These are phyloP conservation scores for Chaetoceros tenuissimus DNA, from an alignment of 108 stramenopile species.

Conservation along the genomic window DNA sequence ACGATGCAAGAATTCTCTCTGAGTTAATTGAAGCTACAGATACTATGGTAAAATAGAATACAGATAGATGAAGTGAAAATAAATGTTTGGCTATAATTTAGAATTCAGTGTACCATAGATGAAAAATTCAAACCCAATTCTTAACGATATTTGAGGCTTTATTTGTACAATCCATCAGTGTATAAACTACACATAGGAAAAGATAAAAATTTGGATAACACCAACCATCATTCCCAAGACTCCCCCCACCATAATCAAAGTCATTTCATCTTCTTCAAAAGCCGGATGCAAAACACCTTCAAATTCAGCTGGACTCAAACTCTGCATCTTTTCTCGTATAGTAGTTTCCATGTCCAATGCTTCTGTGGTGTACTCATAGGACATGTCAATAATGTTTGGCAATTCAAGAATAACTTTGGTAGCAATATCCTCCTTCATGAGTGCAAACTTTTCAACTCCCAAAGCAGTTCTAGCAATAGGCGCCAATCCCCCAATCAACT, in stretches of 20 bases:
- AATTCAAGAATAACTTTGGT: slow-evolving; percentile 65
- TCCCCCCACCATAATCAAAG: slow-evolving; percentile 86
- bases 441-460: slow-evolving; percentile 65
- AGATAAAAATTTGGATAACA: slow-evolving; percentile 57
- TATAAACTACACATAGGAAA: no score
- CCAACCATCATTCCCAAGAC: slow-evolving; percentile 86
- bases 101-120: no score
- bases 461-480: slow-evolving; percentile 75
- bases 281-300: slow-evolving; percentile 92
- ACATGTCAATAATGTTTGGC: slow-evolving; percentile 64
- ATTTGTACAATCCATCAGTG: no score
- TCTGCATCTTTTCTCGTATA: slow-evolving; percentile 68
- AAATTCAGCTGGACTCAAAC: slow-evolving; percentile 73
- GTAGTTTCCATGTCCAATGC: slow-evolving; percentile 86
- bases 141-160: no score
- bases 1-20: slow-evolving; percentile 50
- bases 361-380: slow-evolving; percentile 81
- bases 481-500: slow-evolving; percentile 69
- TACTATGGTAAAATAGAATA: slow-evolving; percentile 44
- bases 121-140: no score
- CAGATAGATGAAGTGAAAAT: no score
- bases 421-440: slow-evolving; percentile 88
- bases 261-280: slow-evolving; percentile 95
- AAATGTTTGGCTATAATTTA: no score
- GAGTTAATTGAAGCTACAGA: slow-evolving; percentile 64